Base-by-base conservation (phyloP, 2,329 filamentous ascomycete genomes). In the Malbranchea zuffiana region DNA sequence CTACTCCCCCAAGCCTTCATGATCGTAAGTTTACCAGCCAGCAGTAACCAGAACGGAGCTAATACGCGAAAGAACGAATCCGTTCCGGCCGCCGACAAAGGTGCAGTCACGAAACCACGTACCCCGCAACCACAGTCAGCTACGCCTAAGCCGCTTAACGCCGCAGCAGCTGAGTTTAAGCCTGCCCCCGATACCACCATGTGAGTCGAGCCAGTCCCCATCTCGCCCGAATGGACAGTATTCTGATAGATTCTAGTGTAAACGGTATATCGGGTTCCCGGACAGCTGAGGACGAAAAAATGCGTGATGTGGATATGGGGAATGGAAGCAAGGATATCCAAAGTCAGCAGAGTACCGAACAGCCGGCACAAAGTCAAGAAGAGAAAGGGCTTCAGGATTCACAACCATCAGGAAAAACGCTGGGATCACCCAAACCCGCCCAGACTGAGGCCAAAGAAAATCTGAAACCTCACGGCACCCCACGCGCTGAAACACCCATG, bases 1-100 rank as follows among this genome's bases (percentile, higher is more conserved):
- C 54, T 68, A 43, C 53, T 66, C 24, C 64, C 65, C 5, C 63
- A 67, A 39, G 60, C 59, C 3, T 69, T 69, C 46, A 60, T 59
- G 46, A 50, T 63, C 30, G 32, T 35, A 40, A 40, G 37, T 35
- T n/a, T 11, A 15, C 40, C 50, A 27, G 34, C 26, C 6, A 32
- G 44, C 26, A 50, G 49, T 27, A 32, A 32, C 19, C 43, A 42
- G 24, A 36, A 34, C 20, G 44, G 43, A 31, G 44, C 50, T 47
- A 41, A 43, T 37, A 36, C 40, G 31, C 25, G 41, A 20, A 55
- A 54, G 46, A 48, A 49, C 35, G 49, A 51, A 15, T 47, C 50
- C 19, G 42, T 52, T 15, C 40, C 50, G 5, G 39, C 32, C 1
- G 39, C 32, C 1, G 53, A 58, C 5, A 50, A 45, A 35, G 44